phyloP scores from a whole-genome alignment of 345 rosid genomes.

The Theobroma cacao region DNA sequence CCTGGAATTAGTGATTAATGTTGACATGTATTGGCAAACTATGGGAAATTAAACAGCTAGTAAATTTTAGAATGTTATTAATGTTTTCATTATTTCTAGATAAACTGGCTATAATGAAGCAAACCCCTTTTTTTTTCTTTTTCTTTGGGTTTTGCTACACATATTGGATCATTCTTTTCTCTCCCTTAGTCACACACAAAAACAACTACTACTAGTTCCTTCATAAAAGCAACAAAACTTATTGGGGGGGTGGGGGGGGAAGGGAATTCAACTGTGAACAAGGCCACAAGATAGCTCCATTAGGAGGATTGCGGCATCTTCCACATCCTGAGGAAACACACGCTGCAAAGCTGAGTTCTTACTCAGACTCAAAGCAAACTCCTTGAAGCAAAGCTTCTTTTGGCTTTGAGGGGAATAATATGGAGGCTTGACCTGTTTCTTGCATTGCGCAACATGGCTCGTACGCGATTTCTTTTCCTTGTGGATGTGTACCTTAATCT shows the following conservation, averaged over 20 bases:
- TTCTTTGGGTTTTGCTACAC: background rate
- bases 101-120: background rate
- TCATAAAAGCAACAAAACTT: slow-evolving; percentile 1
- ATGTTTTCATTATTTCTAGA: background rate
- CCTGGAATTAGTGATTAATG: no score
- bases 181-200: background rate
- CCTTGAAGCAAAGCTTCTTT: slow-evolving; percentile 38
- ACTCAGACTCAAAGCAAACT: slow-evolving; percentile 34
- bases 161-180: background rate
- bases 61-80: background rate
- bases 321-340: slow-evolving; percentile 48
- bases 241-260: background rate
- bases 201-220: background rate
- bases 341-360: slow-evolving; percentile 32
- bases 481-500: slow-evolving; percentile 29
- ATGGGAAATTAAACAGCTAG: no score
- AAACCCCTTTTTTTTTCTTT: no score
- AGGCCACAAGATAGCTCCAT: slow-evolving; percentile 59
- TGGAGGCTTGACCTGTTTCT: slow-evolving; percentile 32
- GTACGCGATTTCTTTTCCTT: slow-evolving; percentile 47
- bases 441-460: slow-evolving; percentile 23
- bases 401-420: slow-evolving; percentile 7
- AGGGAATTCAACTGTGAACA: slow-evolving; percentile 18
- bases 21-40: no score
- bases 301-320: slow-evolving; percentile 58